Conservation (phyloP, 2,329 filamentous ascomycete genomes). For the Calonectria henricotiae region DNA sequence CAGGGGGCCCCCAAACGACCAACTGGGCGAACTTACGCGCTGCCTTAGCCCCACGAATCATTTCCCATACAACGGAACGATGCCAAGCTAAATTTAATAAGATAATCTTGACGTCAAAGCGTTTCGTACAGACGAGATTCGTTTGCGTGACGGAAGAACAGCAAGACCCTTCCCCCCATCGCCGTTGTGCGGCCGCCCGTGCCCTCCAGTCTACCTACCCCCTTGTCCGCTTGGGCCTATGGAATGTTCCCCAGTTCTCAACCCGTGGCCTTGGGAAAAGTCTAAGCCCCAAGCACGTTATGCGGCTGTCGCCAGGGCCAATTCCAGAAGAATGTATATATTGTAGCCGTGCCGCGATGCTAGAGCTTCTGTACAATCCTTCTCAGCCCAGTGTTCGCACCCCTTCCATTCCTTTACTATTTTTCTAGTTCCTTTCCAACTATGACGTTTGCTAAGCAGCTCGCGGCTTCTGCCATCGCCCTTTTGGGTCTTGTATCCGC, state of each 20-base stretch:
- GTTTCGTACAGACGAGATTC: constrained; percentile 3
- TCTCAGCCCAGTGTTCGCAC: constrained; percentile 24
- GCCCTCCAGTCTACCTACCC: constrained; percentile 11
- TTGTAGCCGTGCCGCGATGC: constrained; percentile 15
- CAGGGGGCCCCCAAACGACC: constrained; percentile 4
- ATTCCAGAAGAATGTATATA: constrained; percentile 1
- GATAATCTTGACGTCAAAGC: neutral
- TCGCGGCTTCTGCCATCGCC: constrained; percentile 12
- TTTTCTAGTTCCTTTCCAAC: constrained; percentile 1
- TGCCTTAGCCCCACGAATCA: constrained; percentile 21
- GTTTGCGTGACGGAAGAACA: neutral
- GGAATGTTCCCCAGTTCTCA: constrained; percentile 17
- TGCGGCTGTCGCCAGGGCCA: neutral
- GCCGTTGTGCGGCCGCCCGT: constrained; percentile 6
- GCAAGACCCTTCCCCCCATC: neutral
- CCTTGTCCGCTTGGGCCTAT: constrained; percentile 7
- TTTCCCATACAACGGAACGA: neutral
- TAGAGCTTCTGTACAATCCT: neutral
- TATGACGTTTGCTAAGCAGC: constrained; percentile 12
- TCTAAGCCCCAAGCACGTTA: neutral
- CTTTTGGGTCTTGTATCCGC: constrained; percentile 2
- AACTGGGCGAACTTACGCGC: constrained; percentile 6
- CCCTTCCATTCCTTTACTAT: constrained; percentile 12
- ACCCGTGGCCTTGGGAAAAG: constrained; percentile 9
- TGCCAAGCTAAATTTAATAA: constrained; percentile 11